A percentile compares a stretch with the other conserved stretches of the same genome.
Conservation (phyloP, 768 basidiomycete species). For the Leccinum sublutescens region DNA sequence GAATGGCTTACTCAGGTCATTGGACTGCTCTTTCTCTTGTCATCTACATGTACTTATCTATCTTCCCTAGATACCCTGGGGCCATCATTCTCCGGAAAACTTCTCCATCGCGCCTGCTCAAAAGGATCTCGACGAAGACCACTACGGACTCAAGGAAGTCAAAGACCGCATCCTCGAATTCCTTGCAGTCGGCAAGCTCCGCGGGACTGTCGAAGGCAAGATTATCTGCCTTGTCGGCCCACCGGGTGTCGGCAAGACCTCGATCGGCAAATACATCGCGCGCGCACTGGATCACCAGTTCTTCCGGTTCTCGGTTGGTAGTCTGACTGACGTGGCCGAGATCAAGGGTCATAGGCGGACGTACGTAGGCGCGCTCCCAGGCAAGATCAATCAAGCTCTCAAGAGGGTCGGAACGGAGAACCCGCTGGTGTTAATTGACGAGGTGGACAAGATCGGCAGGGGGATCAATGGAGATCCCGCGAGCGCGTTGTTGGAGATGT, state of each 20-base stretch:
- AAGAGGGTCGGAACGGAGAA: conserved; percentile 94
- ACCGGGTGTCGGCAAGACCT: conserved; percentile 97
- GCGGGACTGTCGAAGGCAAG: conserved; percentile 95
- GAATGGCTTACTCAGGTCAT: conserved; percentile 85
- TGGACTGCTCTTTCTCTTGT: conserved; percentile 4
- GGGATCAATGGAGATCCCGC: conserved; percentile 92
- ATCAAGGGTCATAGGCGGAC: conserved; percentile 86
- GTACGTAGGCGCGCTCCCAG: conserved; percentile 92
- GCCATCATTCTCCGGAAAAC: conserved; percentile 90
- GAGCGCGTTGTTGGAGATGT: conserved; percentile 88
- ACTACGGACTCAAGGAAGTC: conserved; percentile 89
- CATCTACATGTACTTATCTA: conserved; percentile 2
- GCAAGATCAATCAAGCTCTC: conserved; percentile 92
- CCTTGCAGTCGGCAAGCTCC: conserved; percentile 90
- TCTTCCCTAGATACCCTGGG: conserved; percentile 84
- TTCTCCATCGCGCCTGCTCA: conserved; percentile 83
- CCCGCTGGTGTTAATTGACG: conserved; percentile 90
- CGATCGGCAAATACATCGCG: conserved; percentile 93
- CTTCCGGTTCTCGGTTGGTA: conserved; percentile 96
- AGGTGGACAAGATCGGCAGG: conserved; percentile 93
- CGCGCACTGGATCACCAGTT: conserved; percentile 88
- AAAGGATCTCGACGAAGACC: conserved; percentile 85
- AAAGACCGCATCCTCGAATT: conserved; percentile 95
- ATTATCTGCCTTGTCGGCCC: conserved; percentile 96
- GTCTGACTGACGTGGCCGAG: conserved; percentile 96